Base-by-base conservation (phyloP, 768 basidiomycete species). In the Krasilnikovozyma curviuscula region DNA sequence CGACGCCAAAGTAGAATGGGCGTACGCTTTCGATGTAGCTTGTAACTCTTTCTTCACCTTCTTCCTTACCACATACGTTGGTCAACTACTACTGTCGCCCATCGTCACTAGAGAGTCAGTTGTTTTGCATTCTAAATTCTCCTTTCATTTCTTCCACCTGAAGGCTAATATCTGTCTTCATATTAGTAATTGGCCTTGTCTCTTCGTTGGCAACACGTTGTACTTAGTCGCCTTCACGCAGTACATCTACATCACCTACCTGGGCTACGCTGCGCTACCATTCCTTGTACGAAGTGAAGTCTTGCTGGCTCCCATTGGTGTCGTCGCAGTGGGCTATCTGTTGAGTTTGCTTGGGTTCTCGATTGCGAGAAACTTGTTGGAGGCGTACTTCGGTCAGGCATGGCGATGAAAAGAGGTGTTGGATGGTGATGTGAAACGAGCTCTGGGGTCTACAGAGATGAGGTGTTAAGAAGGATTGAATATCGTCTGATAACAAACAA, bases 21-120 rank as follows among this genome's bases (percentile, higher is more conserved):
- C 80, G 4, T 97, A 93, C 64, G 85, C 83, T 12, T 91, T 97
- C 59, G 91, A 97, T 63, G 81, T 95, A 14, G 88, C 93, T 65
- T 89, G 81, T 50, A 95, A 97, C 59, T 80, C 86, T 3, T 97
- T 95, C 71, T 91, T 95, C 66, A 88, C 88, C 18, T 69, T 88
- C 50, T 91, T 83, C 66, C 73, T 93, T 50, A 79, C 82, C 9
- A 73, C 93, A 46, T 93, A 93, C 62, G 69, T 86, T 50, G 81
- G 81, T 0, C 84, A 95, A 60, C 71, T 93, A 10, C 77, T 89
- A 54, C 71, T 97, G 10, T 73, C 83, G 2, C 81, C 84, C 2
- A 71, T 95, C 40, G 70, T 95, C 41, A 73, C 83, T 32, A 76
- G 75, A 58, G 76, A 77, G 50, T 52, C 21, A 28, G 50, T 46